A percentile compares a stretch with the other conserved stretches of the same genome.
These are phyloP conservation scores for Somion occarium DNA, from an alignment of 1,284 basidiomycete genomes.

Conservation along the genomic window DNA sequence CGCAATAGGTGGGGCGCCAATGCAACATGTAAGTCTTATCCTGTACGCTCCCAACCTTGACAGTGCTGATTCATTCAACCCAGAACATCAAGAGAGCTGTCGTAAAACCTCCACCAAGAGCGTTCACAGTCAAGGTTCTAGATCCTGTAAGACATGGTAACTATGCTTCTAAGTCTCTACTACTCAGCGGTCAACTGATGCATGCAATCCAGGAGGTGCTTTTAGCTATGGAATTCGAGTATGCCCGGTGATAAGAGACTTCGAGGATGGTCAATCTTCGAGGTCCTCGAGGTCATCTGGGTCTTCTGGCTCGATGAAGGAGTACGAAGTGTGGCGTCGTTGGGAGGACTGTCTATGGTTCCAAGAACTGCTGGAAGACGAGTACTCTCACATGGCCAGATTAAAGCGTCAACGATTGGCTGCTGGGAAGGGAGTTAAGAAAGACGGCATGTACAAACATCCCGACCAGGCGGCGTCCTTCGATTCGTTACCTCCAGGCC, in stretches of 20 bases:
- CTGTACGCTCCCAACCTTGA: too few relatives aligned
- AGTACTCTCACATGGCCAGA: slow-evolving; percentile 57
- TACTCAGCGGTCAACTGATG: not conserved
- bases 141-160: slow-evolving; percentile 55
- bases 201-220: slow-evolving; percentile 37
- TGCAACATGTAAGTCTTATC: slow-evolving; percentile 25
- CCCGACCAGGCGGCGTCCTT: slow-evolving; percentile 70
- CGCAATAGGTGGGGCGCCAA: slow-evolving; percentile 10
- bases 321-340: slow-evolving; percentile 69
- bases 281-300: slow-evolving; percentile 13
- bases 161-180: slow-evolving; percentile 7
- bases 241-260: slow-evolving; percentile 32
- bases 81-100: slow-evolving; percentile 57
- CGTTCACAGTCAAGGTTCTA: slow-evolving; percentile 55
- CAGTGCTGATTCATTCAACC: too few relatives aligned
- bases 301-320: slow-evolving; percentile 28
- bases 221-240: slow-evolving; percentile 62
- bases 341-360: slow-evolving; percentile 80
- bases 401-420: slow-evolving; percentile 58
- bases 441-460: slow-evolving; percentile 64
- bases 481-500: slow-evolving; percentile 81
- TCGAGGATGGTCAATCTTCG: slow-evolving; percentile 33
- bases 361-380: slow-evolving; percentile 60
- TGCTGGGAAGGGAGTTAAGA: slow-evolving; percentile 71
- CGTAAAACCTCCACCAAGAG: slow-evolving; percentile 50